Evolutionary conservation across 1,284 basidiomycete genomes (phyloP).

Genomic region (Fomitopsis palustris): DNA sequence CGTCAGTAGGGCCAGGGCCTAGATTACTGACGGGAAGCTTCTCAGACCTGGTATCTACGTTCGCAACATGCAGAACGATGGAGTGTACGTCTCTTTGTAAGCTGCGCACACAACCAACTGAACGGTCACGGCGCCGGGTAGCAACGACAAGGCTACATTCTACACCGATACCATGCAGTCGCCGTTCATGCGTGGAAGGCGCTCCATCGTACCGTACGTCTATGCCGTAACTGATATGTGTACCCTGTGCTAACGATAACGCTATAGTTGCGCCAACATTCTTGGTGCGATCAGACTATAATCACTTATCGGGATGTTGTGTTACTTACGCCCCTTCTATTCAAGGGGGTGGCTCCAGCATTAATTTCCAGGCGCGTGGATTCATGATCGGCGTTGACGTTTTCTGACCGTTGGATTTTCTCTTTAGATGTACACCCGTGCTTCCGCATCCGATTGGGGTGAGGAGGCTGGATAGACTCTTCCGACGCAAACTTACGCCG

Average conservation of each 20-base stretch:
- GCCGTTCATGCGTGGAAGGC: conserved; percentile 55
- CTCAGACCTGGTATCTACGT: conserved; percentile 62
- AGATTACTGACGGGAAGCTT: not conserved
- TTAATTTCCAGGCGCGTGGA: conserved; percentile 58
- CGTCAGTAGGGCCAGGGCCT: no score
- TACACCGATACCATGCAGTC: conserved; percentile 61
- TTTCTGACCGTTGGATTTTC: not conserved
- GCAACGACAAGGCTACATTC: conserved; percentile 73
- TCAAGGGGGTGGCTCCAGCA: conserved; percentile 49
- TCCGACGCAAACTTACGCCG: not conserved
- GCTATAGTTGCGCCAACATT: conserved; percentile 59
- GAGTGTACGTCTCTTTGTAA: conserved; percentile 42
- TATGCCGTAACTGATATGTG: not conserved
- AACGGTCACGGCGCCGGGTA: conserved; percentile 19
- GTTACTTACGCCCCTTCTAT: not conserved
- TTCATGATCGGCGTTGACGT: not conserved
- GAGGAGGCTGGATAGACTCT: conserved; percentile 15
- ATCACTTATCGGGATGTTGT: not conserved
- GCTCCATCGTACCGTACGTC: conserved; percentile 63
- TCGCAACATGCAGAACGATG: conserved; percentile 66
- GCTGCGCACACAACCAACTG: not conserved
- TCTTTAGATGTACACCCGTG: conserved; percentile 63
- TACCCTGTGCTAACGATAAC: not conserved
- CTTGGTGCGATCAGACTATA: conserved; percentile 37
- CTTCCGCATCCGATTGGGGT: conserved; percentile 72